Evolutionary conservation across 2,329 filamentous ascomycete genomes (phyloP).

Genomic region (Metarhizium humberi): DNA sequence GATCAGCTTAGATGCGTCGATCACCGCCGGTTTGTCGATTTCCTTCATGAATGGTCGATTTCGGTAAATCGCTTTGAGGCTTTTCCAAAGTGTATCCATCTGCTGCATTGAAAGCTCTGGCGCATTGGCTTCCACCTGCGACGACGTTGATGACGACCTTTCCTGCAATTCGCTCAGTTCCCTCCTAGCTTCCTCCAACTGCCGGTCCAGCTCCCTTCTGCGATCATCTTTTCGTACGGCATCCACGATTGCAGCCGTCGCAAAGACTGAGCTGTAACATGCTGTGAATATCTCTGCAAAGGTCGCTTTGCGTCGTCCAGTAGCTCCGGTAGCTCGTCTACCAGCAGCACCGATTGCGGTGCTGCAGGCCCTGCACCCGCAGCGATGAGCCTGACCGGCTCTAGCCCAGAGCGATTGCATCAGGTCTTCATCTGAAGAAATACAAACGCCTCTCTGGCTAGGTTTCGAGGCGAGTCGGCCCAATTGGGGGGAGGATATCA

Average conservation of each 20-base stretch:
- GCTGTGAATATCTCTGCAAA: slow-evolving; percentile 52
- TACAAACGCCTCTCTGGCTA: background rate
- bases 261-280: slow-evolving; percentile 59
- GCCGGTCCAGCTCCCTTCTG: slow-evolving; percentile 50
- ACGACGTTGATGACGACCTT: slow-evolving; percentile 14
- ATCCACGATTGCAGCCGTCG: slow-evolving; percentile 55
- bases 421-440: slow-evolving; percentile 21
- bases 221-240: slow-evolving; percentile 47
- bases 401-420: slow-evolving; percentile 65
- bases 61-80: slow-evolving; percentile 20
- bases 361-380: slow-evolving; percentile 54
- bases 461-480: background rate
- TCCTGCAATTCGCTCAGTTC: slow-evolving; percentile 32
- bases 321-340: slow-evolving; percentile 40
- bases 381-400: slow-evolving; percentile 53
- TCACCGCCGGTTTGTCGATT: slow-evolving; percentile 19
- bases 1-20: slow-evolving; percentile 18
- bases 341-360: slow-evolving; percentile 37
- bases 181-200: slow-evolving; percentile 45
- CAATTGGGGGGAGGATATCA: slow-evolving; percentile 2
- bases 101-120: slow-evolving; percentile 15
- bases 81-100: slow-evolving; percentile 22
- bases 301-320: slow-evolving; percentile 38
- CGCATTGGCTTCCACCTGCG: slow-evolving; percentile 6
- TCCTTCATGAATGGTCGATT: slow-evolving; percentile 28